Conservation (phyloP, 2,329 filamentous ascomycete species). For the Beauveria rudraprayagi region DNA sequence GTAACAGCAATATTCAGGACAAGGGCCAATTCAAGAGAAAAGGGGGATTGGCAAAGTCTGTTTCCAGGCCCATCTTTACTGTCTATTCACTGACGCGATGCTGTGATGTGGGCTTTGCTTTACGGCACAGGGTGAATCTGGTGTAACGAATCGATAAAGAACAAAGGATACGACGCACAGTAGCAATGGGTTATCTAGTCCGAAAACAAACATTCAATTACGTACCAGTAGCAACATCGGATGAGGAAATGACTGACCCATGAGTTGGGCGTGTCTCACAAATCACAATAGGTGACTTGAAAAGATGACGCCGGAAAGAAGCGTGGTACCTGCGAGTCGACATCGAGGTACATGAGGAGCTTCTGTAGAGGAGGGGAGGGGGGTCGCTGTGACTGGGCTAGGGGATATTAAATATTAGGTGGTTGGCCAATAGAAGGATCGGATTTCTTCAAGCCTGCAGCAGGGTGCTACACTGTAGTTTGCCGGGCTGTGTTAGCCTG, state of each 20-base stretch:
- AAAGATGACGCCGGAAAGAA: not conserved
- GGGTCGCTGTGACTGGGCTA: not conserved
- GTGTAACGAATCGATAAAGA: too few species aligned
- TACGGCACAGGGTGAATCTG: too few species aligned
- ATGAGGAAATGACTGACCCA: not conserved
- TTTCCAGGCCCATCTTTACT: not conserved
- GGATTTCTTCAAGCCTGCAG: not conserved
- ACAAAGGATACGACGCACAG: too few species aligned
- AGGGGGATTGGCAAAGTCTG: not conserved
- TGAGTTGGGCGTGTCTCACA: not conserved
- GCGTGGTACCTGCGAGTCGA: not conserved
- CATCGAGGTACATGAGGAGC: constrained; percentile 4
- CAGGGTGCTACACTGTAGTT: not conserved
- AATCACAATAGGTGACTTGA: not conserved
- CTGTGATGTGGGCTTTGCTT: too few species aligned
- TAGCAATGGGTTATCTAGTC: too few species aligned
- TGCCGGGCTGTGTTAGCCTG: not conserved
- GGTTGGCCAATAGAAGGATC: not conserved
- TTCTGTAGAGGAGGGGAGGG: not conserved
- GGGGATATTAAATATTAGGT: not conserved
- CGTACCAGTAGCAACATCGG: too few species aligned
- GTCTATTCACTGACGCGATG: not conserved
- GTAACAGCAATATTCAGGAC: too few species aligned
- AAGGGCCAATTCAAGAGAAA: not conserved
- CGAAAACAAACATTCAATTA: too few species aligned